phyloP scores from a whole-genome alignment of 2,329 filamentous ascomycete genomes.

The Alternaria brassicae region DNA sequence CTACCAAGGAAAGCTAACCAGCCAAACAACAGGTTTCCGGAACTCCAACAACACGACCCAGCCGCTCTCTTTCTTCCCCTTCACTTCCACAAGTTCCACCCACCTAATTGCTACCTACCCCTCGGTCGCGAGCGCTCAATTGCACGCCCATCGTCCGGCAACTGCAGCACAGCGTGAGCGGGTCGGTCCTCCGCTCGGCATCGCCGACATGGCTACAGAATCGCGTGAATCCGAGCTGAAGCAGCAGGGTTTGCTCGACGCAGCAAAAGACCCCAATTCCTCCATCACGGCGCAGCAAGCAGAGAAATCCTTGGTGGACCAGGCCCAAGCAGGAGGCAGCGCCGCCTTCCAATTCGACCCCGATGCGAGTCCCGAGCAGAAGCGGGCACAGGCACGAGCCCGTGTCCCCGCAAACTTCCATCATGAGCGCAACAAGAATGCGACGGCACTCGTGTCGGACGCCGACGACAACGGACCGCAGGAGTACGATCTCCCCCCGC shows the following conservation, averaged over 20 bases:
- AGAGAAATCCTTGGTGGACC: constrained; percentile 74
- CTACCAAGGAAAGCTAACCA: constrained; percentile 12
- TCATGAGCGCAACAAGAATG: constrained; percentile 67
- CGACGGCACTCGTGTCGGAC: constrained; percentile 78
- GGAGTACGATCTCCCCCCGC: constrained; percentile 78
- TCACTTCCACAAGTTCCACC: neutral
- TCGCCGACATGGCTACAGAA: constrained; percentile 39
- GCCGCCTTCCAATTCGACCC: constrained; percentile 87
- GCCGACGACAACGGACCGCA: constrained; percentile 57
- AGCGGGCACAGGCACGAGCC: constrained; percentile 77
- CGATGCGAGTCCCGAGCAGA: constrained; percentile 81
- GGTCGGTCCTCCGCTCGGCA: constrained; percentile 17
- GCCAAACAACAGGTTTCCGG: constrained; percentile 17
- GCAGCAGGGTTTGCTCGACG: constrained; percentile 79
- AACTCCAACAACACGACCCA: constrained; percentile 1
- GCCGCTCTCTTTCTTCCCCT: constrained; percentile 4
- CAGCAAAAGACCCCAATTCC: constrained; percentile 74
- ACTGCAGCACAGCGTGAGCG: constrained; percentile 4
- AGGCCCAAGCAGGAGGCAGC: constrained; percentile 80
- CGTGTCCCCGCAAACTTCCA: constrained; percentile 70
- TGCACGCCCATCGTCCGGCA: constrained; percentile 10
- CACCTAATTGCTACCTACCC: neutral
- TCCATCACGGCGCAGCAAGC: constrained; percentile 73
- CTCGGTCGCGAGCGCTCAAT: constrained; percentile 13
- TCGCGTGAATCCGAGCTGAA: constrained; percentile 70